phyloP scores from a whole-genome alignment of 129 eudicot species.

The Oenanthe sinensis region DNA sequence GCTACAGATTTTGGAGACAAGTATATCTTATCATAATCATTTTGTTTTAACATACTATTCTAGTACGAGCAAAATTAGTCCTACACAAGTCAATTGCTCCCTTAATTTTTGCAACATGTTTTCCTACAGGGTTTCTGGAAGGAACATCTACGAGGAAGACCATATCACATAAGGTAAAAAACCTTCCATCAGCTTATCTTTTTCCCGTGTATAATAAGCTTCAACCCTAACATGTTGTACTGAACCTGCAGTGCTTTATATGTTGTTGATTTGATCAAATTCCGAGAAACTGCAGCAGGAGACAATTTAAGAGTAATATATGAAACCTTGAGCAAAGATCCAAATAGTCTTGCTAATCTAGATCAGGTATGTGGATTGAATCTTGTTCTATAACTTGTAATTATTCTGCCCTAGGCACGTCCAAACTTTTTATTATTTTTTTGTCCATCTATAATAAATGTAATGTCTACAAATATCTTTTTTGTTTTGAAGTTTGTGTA shows the following conservation, averaged over 20 bases:
- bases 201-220: neutral
- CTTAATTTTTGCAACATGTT: constrained; percentile 3
- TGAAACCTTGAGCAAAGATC: constrained; percentile 97
- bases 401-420: neutral
- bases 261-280: constrained; percentile 83
- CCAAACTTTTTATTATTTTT: neutral
- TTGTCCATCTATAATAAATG: neutral
- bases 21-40: constrained; percentile 24
- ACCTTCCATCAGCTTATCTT: neutral
- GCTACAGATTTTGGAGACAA: constrained; percentile 95
- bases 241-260: constrained; percentile 68
- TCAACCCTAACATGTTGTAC: constrained; percentile 10
- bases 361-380: constrained; percentile 63
- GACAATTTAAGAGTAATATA: constrained; percentile 85
- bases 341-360: constrained; percentile 91
- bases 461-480: neutral
- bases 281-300: constrained; percentile 95
- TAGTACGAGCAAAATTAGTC: too few relatives aligned
- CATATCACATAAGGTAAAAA: constrained; percentile 84
- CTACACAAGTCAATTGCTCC: neutral
- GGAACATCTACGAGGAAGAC: constrained; percentile 90
- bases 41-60: neutral
- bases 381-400: neutral
- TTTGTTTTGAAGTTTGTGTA: neutral
- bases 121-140: constrained; percentile 84